A percentile compares a stretch with the other conserved stretches of the same genome.
Evolutionary conservation across 441 rosid species (phyloP).

Genomic region (Omphalea diandra): DNA sequence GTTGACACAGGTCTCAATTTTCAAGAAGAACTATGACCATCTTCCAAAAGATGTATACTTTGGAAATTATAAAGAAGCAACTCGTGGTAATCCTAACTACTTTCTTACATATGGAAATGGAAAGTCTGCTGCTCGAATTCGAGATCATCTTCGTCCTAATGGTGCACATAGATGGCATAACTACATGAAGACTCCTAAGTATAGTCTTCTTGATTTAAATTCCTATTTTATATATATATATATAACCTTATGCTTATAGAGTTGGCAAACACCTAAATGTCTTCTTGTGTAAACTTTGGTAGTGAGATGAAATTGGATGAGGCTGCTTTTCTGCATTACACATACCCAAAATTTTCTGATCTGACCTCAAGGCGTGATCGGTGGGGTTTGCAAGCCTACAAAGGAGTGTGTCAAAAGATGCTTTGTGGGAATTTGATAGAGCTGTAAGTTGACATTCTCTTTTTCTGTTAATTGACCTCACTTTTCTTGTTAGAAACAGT

Average conservation of each 20-base stretch:
- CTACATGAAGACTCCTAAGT: constrained; percentile 75
- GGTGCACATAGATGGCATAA: constrained; percentile 99
- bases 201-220: constrained; percentile 25
- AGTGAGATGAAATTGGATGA: constrained; percentile 85
- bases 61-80: constrained; percentile 76
- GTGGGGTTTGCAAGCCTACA: constrained; percentile 98
- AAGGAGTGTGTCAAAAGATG: constrained; percentile 88
- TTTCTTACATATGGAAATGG: constrained; percentile 93
- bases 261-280: constrained; percentile 7
- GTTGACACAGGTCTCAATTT: constrained; percentile 73
- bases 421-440: constrained; percentile 92
- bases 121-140: constrained; percentile 87
- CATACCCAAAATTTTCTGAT: constrained; percentile 86
- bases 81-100: constrained; percentile 87
- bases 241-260: constrained; percentile 5
- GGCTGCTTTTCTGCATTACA: constrained; percentile 83
- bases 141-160: constrained; percentile 86
- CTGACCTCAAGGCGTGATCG: constrained; percentile 93
- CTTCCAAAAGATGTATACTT: constrained; percentile 82
- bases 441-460: constrained; percentile 54
- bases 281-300: constrained; percentile 8
- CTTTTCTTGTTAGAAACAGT: not conserved
- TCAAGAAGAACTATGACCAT: constrained; percentile 88
- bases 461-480: not conserved
- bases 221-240: no score